A percentile compares a stretch with the other conserved stretches of the same genome.
phyloP scores from a whole-genome alignment of 169 alveolate genomes.

The Plasmodium falciparum region DNA sequence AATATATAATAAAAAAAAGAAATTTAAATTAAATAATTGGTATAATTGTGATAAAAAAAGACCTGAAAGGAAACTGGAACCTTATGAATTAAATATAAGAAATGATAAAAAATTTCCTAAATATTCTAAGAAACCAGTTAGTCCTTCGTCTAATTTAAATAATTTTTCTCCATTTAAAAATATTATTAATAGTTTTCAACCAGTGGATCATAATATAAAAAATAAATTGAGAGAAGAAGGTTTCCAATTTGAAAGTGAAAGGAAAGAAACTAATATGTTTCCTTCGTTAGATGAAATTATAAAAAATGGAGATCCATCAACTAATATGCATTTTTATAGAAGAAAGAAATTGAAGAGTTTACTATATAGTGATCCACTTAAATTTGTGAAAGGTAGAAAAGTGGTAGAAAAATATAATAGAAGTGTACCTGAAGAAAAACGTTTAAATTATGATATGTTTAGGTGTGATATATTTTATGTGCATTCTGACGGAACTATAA shows the following conservation, averaged over 20 bases:
- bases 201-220: constrained; percentile 49
- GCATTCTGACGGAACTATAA: constrained; percentile 87
- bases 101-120: constrained; percentile 82
- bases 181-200: constrained; percentile 75
- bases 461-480: constrained; percentile 81
- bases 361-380: constrained; percentile 82
- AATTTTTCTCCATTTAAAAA: constrained; percentile 85
- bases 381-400: constrained; percentile 78
- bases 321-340: constrained; percentile 83
- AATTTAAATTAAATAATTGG: constrained; percentile 13
- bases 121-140: constrained; percentile 83
- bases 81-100: constrained; percentile 80
- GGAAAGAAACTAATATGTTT: constrained; percentile 54
- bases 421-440: constrained; percentile 79
- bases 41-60: constrained; percentile 19
- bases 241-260: constrained; percentile 66
- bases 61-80: constrained; percentile 81
- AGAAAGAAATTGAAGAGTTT: constrained; percentile 82
- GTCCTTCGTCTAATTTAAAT: constrained; percentile 81
- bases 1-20: constrained; percentile 8
- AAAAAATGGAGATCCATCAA: constrained; percentile 84
- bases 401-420: constrained; percentile 81
- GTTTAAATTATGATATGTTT: constrained; percentile 78
- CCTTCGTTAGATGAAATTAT: constrained; percentile 85
- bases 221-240: constrained; percentile 69